Evolutionary conservation across 495 filamentous ascomycete species (phyloP), one percentile per base, ranked within the genome.

Genomic region (Aspergillus bertholletiae): DNA sequence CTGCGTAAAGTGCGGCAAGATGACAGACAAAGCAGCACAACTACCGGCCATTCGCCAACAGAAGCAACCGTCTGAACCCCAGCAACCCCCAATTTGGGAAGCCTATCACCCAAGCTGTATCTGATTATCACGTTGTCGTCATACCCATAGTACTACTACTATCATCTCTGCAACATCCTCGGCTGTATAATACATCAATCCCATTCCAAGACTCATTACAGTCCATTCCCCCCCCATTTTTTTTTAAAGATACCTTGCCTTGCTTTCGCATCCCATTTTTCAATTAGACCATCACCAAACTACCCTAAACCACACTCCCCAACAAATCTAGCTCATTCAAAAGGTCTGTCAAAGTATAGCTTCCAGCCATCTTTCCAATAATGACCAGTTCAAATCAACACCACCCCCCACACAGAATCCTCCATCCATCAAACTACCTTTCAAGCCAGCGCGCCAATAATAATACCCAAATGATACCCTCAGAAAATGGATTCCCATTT

Each of bases 1-100:
- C 7, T 78, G 75, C 46, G 54, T 57, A 0, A 74, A 73, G 46
- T 78, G 75, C 60, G 61, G 58, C 26, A 63, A 62, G 4, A 60
- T 76, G 56, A 72, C 69, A 35, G 64, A 76, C 56, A 59, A 61
- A n/a, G 50, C 61, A 7, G 69, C 74, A 7, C 70, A 69, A 49
- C 63, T 78, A 0, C 75, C 75, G 2, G 60, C 64, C 17, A 50
- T 75, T 46, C 72, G 75, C 30, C 58, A 54, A 20, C 56, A 43
- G 21, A 53, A 53, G 32, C 30, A 48, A 20, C 8, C 55, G 15
- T 18, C 46, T 0, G 37, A 27, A 15, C 26, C 43, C 12, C 24
- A 37, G 7, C 51, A 58, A 50, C 27, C 49, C 2, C 23, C 52
- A 34, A 55, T 37, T 12, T 70, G 63, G 60, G 64, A 64, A 35